Conservation (phyloP, 352 stramenopile genomes). For the Globisporangium uncinulatum region DNA sequence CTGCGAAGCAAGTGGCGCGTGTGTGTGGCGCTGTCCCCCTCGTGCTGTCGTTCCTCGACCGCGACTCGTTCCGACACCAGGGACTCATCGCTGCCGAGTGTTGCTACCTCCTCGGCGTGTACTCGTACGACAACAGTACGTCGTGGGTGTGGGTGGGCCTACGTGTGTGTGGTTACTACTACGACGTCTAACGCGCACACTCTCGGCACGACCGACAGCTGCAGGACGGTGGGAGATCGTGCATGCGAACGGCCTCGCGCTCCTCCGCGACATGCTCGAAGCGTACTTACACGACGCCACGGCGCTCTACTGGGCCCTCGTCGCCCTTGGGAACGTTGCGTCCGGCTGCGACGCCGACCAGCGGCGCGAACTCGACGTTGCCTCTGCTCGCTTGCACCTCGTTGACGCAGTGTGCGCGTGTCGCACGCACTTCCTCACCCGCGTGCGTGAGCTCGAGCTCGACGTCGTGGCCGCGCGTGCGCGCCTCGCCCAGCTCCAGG, state of each 20-base stretch:
- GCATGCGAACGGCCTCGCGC: conserved; percentile 23
- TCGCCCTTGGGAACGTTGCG: conserved; percentile 49
- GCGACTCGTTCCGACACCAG: conserved; percentile 21
- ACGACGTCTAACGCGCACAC: background rate
- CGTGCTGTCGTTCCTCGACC: conserved; percentile 26
- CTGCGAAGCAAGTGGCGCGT: conserved; percentile 30
- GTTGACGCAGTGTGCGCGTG: conserved; percentile 35
- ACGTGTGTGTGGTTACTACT: background rate
- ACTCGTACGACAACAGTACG: conserved; percentile 54
- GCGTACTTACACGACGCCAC: conserved; percentile 25
- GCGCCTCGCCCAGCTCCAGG: conserved; percentile 29
- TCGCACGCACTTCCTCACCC: conserved; percentile 39
- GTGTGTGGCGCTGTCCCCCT: conserved; percentile 22
- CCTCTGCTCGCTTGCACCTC: conserved; percentile 19
- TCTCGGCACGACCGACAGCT: background rate
- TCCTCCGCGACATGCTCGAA: conserved; percentile 34
- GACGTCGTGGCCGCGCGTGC: conserved; percentile 23
- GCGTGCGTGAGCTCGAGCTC: conserved; percentile 40
- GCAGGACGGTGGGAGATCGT: conserved; percentile 36
- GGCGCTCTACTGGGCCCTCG: conserved; percentile 52
- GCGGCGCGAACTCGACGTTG: conserved; percentile 19
- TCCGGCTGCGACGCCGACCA: conserved; percentile 20
- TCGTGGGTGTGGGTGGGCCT: background rate
- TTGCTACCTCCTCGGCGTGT: conserved; percentile 47
- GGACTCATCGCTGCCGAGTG: conserved; percentile 34